Conservation (phyloP, 129 eudicot genomes). For the Arctium lappa region DNA sequence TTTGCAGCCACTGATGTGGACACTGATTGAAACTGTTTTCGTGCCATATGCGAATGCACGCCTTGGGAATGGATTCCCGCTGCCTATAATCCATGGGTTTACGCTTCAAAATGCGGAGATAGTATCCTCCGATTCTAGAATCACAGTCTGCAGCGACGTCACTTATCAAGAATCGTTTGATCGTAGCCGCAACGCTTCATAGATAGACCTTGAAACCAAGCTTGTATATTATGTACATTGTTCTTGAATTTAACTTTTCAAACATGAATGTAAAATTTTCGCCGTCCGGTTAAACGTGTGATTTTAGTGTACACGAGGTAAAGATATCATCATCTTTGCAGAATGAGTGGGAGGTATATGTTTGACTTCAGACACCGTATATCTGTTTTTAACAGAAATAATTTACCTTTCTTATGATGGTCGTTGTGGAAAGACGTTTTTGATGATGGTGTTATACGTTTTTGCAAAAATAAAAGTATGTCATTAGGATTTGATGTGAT, state of each 20-base stretch:
- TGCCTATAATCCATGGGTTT: constrained; percentile 56
- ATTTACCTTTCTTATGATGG: not conserved
- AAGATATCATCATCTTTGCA: not conserved
- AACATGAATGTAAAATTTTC: not conserved
- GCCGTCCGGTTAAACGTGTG: not conserved
- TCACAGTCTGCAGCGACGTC: constrained; percentile 56
- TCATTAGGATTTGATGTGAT: too few species aligned
- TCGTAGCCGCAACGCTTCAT: constrained; percentile 9
- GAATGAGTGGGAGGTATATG: not conserved
- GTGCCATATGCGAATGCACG: constrained; percentile 57
- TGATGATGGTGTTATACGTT: not conserved
- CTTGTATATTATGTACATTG: not conserved
- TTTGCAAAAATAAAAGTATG: too few species aligned
- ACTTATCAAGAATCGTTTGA: constrained; percentile 28
- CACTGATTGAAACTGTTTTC: constrained; percentile 52
- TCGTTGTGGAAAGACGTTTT: too few species aligned
- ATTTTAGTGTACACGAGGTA: too few species aligned
- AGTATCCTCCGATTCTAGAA: constrained; percentile 32
- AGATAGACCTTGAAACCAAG: not conserved
- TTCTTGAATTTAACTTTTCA: not conserved
- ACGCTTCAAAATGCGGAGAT: constrained; percentile 58
- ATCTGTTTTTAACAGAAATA: too few species aligned
- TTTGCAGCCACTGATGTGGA: constrained; percentile 66
- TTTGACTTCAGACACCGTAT: not conserved
- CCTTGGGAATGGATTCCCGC: constrained; percentile 53